Evolutionary conservation across 2,329 filamentous ascomycete genomes (phyloP).

Genomic region (Hymenoscyphus infarciens): DNA sequence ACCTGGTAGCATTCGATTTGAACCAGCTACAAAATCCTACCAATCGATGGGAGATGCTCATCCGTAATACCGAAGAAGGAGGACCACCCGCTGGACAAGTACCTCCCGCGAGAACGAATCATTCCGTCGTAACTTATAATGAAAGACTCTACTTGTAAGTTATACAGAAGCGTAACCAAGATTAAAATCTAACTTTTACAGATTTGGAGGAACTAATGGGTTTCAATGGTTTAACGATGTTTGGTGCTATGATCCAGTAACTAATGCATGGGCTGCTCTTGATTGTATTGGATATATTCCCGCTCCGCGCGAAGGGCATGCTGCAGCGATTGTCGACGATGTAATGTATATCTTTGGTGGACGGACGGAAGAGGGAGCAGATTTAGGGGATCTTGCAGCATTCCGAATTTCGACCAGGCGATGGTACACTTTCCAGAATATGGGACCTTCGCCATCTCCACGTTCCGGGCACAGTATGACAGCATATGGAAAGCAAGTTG

Average conservation of each 20-base stretch:
- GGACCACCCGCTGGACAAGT: conserved; percentile 60
- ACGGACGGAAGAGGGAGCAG: conserved; percentile 86
- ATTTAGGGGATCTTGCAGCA: conserved; percentile 89
- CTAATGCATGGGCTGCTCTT: conserved; percentile 80
- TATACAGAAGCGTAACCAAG: not conserved
- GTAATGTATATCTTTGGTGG: conserved; percentile 99
- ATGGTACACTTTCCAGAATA: conserved; percentile 99
- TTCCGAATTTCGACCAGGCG: conserved; percentile 77
- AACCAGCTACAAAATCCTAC: conserved; percentile 89
- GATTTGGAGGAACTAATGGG: conserved; percentile 96
- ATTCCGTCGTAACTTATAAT: conserved; percentile 85
- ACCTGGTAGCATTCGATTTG: conserved; percentile 89
- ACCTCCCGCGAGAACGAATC: conserved; percentile 89
- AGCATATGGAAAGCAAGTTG: conserved; percentile 83
- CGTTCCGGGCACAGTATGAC: conserved; percentile 98
- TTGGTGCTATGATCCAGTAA: conserved; percentile 86
- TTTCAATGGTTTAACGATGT: conserved; percentile 98
- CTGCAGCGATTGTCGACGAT: conserved; percentile 88
- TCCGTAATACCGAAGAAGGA: conserved; percentile 66
- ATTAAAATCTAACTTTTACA: conserved; percentile 37
- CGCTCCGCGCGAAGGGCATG: conserved; percentile 87
- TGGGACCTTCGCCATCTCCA: conserved; percentile 92
- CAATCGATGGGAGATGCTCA: conserved; percentile 93
- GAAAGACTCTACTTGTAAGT: conserved; percentile 91
- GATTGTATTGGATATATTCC: conserved; percentile 99